Evolutionary conservation across 768 basidiomycete species (phyloP).

Genomic region (Rhizopogon vinicolor): DNA sequence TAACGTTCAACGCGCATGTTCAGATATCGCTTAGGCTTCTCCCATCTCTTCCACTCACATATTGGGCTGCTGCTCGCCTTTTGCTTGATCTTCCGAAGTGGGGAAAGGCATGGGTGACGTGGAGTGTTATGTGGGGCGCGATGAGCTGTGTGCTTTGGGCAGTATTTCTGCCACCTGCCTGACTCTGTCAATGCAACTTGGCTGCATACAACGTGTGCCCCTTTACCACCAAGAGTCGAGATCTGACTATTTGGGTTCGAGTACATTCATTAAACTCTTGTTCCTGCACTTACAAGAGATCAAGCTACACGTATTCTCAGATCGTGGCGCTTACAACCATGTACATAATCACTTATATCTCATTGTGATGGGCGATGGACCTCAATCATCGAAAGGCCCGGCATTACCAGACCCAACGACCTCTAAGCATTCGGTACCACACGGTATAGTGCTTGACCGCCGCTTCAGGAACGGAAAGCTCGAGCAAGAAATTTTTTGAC

Average conservation of each 20-base stretch:
- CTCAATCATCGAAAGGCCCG: neutral
- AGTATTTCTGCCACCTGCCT: conserved; percentile 90
- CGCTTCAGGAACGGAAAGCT: conserved; percentile 22
- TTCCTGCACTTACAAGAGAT: too few relatives aligned
- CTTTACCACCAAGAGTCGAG: neutral
- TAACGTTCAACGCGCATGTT: conserved; percentile 79
- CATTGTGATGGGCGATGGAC: neutral
- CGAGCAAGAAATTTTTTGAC: conserved; percentile 11
- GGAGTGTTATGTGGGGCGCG: conserved; percentile 76
- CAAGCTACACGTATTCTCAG: too few relatives aligned
- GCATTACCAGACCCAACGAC: conserved; percentile 2
- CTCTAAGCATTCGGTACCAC: conserved; percentile 40
- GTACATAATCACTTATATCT: neutral
- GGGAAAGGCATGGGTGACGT: conserved; percentile 66
- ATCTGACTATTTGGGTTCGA: too few relatives aligned
- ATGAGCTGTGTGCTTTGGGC: conserved; percentile 74
- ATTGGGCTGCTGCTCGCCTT: conserved; percentile 83
- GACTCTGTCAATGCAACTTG: conserved; percentile 8
- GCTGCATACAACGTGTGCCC: too few relatives aligned
- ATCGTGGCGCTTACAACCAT: neutral
- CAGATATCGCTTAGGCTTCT: conserved; percentile 83
- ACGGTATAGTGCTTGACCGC: conserved; percentile 80
- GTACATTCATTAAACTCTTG: too few relatives aligned
- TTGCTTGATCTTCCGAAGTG: conserved; percentile 41
- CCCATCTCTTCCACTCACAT: conserved; percentile 70